A percentile compares a stretch with the other conserved stretches of the same genome.
Evolutionary conservation across 129 eudicot species (phyloP).

Genomic region (Dittrichia graveolens): DNA sequence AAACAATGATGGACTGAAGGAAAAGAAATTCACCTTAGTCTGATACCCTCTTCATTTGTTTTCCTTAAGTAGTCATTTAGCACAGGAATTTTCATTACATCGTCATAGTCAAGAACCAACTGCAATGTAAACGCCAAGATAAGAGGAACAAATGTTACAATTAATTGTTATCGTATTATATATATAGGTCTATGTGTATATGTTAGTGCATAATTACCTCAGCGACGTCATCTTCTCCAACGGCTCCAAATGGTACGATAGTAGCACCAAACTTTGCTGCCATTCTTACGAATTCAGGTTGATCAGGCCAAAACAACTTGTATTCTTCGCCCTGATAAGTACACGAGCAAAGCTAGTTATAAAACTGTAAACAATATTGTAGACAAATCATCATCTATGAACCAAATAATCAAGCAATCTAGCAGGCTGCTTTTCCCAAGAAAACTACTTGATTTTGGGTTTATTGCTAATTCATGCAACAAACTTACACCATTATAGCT

Average conservation of each 20-base stretch:
- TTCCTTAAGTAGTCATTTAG: conserved; percentile 42
- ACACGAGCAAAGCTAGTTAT: conserved; percentile 7
- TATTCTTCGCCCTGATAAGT: conserved; percentile 58
- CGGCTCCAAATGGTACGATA: conserved; percentile 76
- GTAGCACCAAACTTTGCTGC: conserved; percentile 75
- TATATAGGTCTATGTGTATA: neutral
- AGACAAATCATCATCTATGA: neutral
- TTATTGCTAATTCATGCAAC: neutral
- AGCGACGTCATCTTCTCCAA: conserved; percentile 68
- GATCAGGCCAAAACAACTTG: conserved; percentile 75
- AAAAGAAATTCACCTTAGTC: conserved; percentile 54
- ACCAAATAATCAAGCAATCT: neutral
- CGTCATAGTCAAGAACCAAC: conserved; percentile 87
- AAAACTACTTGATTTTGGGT: neutral
- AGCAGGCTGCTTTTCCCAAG: neutral
- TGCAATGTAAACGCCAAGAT: conserved; percentile 31
- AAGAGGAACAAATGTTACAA: conserved; percentile 12
- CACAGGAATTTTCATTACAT: conserved; percentile 68
- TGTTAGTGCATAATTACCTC: conserved; percentile 38
- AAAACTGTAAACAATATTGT: neutral
- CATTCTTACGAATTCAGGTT: conserved; percentile 80
- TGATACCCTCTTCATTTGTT: conserved; percentile 33
- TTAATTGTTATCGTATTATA: neutral
- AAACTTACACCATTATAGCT: neutral
- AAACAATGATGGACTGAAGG: neutral